Percentiles rank a stretch among this genome's conserved stretches.
These are phyloP conservation scores for Corymbia maculata DNA, from an alignment of 345 rosid genomes.

Conservation along the genomic window DNA sequence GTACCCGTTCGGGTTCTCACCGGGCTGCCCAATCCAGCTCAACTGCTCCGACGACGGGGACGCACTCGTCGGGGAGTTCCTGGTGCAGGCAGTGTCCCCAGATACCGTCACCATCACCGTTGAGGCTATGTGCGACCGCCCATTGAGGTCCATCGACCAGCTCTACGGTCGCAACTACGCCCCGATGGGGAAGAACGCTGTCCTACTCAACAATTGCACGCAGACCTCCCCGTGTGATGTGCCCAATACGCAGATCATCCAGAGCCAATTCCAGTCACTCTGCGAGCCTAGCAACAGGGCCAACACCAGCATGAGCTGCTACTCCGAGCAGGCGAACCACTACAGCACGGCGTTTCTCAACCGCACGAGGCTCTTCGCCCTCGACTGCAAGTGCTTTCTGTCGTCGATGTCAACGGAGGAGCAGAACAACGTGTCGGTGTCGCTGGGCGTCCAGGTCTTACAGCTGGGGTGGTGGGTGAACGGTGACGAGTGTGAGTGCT, in stretches of 20 bases:
- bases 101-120: conserved; percentile 18
- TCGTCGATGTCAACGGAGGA: background rate
- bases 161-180: conserved; percentile 33
- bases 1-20: conserved; percentile 29
- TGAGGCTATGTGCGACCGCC: conserved; percentile 33
- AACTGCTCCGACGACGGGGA: conserved; percentile 19
- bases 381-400: background rate
- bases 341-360: background rate
- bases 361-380: background rate
- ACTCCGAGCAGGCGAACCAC: background rate
- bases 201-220: conserved; percentile 33
- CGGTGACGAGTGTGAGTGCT: conserved; percentile 34
- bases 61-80: conserved; percentile 13
- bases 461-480: conserved; percentile 58
- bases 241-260: conserved; percentile 12
- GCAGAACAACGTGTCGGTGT: background rate
- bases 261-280: background rate
- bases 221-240: conserved; percentile 4
- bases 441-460: conserved; percentile 24
- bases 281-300: background rate
- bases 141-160: conserved; percentile 13
- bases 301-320: background rate
- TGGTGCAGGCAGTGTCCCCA: background rate
- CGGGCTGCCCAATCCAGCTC: conserved; percentile 33
- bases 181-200: conserved; percentile 25